Percentiles rank a stretch among this genome's conserved stretches.
phyloP scores from a whole-genome alignment of 768 basidiomycete species.

The Strobilomyces confusus region DNA sequence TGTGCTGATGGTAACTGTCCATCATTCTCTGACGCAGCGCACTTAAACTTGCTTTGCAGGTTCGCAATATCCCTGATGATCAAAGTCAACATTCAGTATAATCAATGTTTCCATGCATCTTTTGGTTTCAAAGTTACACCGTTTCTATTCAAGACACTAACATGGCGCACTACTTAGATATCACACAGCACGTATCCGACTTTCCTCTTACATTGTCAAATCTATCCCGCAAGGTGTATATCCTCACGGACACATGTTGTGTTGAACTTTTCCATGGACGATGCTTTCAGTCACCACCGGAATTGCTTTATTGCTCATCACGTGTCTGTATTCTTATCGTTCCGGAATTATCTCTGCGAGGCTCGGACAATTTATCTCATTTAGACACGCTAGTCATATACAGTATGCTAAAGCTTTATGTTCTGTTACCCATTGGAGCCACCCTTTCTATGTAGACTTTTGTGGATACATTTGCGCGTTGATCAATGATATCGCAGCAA shows the following conservation, averaged over 20 bases:
- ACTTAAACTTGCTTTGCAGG: slow-evolving; percentile 35
- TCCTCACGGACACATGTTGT: slow-evolving; percentile 12
- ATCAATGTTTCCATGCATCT: slow-evolving; percentile 9
- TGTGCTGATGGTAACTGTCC: slow-evolving; percentile 48
- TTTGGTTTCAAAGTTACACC: slow-evolving; percentile 2
- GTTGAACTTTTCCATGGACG: slow-evolving; percentile 14
- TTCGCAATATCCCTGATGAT: slow-evolving; percentile 52
- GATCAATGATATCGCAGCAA: slow-evolving; percentile 57
- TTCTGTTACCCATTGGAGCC: too few relatives aligned
- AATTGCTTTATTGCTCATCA: neutral
- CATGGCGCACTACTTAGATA: slow-evolving; percentile 17
- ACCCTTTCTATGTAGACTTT: slow-evolving; percentile 46
- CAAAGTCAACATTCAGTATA: slow-evolving; percentile 32
- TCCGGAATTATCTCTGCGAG: slow-evolving; percentile 5
- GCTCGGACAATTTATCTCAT: neutral
- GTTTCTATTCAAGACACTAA: slow-evolving; percentile 1
- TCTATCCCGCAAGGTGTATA: slow-evolving; percentile 15
- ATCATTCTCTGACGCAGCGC: neutral
- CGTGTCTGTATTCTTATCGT: slow-evolving; percentile 12
- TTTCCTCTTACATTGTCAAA: slow-evolving; percentile 10
- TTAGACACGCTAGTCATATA: neutral
- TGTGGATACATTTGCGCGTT: slow-evolving; percentile 40
- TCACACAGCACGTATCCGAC: slow-evolving; percentile 7
- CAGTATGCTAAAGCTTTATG: too few relatives aligned
- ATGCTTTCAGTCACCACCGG: slow-evolving; percentile 5